phyloP scores from a whole-genome alignment of 2,329 filamentous ascomycete genomes.

The Diplodia corticola region DNA sequence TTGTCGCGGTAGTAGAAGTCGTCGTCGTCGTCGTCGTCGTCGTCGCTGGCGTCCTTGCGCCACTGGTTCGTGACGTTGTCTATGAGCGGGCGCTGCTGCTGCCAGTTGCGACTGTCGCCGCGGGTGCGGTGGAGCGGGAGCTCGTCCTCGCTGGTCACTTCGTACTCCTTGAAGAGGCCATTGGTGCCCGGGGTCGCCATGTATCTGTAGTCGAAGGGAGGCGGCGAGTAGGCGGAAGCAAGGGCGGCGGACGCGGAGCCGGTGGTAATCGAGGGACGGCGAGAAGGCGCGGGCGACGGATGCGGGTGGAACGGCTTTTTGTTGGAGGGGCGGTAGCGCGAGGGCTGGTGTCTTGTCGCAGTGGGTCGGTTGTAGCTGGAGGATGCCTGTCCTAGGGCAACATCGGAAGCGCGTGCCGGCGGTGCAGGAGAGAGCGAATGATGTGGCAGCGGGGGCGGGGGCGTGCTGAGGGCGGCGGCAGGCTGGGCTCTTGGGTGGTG shows the following conservation, averaged over 20 bases:
- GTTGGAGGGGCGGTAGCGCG: not conserved
- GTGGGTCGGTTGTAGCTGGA: not conserved
- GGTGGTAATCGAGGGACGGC: slow-evolving; percentile 4
- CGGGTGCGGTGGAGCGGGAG: slow-evolving; percentile 3
- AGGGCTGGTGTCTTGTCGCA: not conserved
- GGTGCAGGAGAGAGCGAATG: not conserved
- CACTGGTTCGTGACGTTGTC: slow-evolving; percentile 31
- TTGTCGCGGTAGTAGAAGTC: slow-evolving; percentile 39
- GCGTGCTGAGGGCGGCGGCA: not conserved
- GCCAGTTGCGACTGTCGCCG: slow-evolving; percentile 12
- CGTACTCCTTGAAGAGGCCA: slow-evolving; percentile 8
- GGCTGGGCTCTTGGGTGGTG: not conserved
- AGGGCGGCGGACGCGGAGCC: slow-evolving; percentile 20
- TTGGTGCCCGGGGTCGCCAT: slow-evolving; percentile 20
- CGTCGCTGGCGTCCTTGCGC: slow-evolving; percentile 35
- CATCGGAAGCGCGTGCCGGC: slow-evolving; percentile 13
- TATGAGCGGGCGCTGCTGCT: slow-evolving; percentile 26
- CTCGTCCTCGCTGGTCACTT: slow-evolving; percentile 14
- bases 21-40: slow-evolving; percentile 44
- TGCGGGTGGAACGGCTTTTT: not conserved
- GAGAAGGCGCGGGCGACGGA: not conserved
- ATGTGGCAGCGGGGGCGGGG: not conserved
- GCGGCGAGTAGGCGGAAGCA: slow-evolving; percentile 7
- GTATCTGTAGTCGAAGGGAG: slow-evolving; percentile 17
- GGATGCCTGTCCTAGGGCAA: not conserved